Conservation (phyloP, 192 early-diverging fungal genomes). For the Coemansia sp. region DNA sequence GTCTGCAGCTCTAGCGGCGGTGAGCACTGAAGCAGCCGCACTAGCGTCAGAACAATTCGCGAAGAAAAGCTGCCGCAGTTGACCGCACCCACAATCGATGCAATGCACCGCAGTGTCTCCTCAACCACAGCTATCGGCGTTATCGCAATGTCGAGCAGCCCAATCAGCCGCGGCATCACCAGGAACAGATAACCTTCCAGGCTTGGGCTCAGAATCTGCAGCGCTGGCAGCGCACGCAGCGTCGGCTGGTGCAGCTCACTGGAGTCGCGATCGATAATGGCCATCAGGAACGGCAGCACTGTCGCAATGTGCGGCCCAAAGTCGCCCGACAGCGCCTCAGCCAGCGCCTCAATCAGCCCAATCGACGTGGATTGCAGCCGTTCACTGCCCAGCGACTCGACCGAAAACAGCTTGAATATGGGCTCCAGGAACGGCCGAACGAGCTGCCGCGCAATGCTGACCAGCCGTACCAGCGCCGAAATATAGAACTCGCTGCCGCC, state of each 20-base stretch:
- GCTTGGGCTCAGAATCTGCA: constrained; percentile 82
- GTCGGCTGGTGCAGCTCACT: constrained; percentile 65
- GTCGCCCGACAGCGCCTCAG: constrained; percentile 83
- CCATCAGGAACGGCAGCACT: constrained; percentile 79
- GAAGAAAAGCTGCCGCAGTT: constrained; percentile 87
- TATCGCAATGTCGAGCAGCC: constrained; percentile 70
- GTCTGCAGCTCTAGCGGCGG: constrained; percentile 57
- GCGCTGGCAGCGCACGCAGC: constrained; percentile 69
- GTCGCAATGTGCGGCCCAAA: constrained; percentile 83
- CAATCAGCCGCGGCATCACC: constrained; percentile 82
- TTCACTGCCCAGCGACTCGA: constrained; percentile 69
- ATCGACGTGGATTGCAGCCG: constrained; percentile 62
- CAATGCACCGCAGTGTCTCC: constrained; percentile 72
- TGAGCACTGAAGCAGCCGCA: constrained; percentile 64
- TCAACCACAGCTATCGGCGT: constrained; percentile 59
- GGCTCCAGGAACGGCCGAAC: constrained; percentile 84
- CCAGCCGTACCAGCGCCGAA: constrained; percentile 75
- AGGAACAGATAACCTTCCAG: constrained; percentile 93
- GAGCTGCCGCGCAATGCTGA: constrained; percentile 86
- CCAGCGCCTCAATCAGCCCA: constrained; percentile 83
- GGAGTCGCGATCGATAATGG: constrained; percentile 80
- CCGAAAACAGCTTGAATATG: constrained; percentile 79
- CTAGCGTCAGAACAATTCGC: constrained; percentile 85
- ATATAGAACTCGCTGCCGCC: constrained; percentile 87
- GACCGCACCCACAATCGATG: constrained; percentile 70